These are phyloP conservation scores for Micractinium conductrix DNA, from an alignment of 139 green algal genomes.

Conservation along the genomic window DNA sequence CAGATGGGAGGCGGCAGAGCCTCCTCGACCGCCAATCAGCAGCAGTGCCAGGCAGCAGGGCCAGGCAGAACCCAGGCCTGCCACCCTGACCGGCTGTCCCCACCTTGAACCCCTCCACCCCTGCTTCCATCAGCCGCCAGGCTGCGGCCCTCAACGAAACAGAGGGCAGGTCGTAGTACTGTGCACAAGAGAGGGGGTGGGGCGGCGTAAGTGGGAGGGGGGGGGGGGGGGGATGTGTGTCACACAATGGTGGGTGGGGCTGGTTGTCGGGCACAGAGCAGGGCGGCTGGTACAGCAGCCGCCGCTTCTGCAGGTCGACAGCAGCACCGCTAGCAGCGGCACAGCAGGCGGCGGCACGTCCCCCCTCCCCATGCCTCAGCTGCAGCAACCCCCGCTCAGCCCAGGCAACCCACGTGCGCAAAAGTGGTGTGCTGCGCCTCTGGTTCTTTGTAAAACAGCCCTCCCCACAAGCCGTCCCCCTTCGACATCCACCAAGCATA, in stretches of 20 bases:
- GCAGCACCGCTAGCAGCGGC: too few species aligned
- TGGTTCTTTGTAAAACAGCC: constrained; percentile 6
- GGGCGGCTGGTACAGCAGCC: too few species aligned
- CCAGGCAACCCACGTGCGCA: background rate
- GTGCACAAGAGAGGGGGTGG: background rate
- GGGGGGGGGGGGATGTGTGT: too few species aligned
- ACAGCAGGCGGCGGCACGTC: too few species aligned
- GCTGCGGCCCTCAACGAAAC: constrained; percentile 2
- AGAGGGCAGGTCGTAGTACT: constrained; percentile 18
- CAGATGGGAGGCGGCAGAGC: too few species aligned
- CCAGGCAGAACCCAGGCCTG: background rate
- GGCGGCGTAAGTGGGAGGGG: too few species aligned
- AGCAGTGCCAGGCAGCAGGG: background rate
- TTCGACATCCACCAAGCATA: constrained; percentile 4
- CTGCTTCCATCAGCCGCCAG: constrained; percentile 15
- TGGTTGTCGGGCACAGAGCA: too few species aligned
- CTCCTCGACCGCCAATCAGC: background rate
- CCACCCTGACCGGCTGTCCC: background rate
- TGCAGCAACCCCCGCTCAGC: too few species aligned
- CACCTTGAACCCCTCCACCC: constrained; percentile 6
- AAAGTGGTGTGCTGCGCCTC: constrained; percentile 10
- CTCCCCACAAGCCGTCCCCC: background rate
- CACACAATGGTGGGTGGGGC: too few species aligned
- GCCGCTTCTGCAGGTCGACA: too few species aligned
- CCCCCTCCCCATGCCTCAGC: too few species aligned